phyloP scores from a whole-genome alignment of 1,284 basidiomycete genomes.

The Limonomyces culmigenus region DNA sequence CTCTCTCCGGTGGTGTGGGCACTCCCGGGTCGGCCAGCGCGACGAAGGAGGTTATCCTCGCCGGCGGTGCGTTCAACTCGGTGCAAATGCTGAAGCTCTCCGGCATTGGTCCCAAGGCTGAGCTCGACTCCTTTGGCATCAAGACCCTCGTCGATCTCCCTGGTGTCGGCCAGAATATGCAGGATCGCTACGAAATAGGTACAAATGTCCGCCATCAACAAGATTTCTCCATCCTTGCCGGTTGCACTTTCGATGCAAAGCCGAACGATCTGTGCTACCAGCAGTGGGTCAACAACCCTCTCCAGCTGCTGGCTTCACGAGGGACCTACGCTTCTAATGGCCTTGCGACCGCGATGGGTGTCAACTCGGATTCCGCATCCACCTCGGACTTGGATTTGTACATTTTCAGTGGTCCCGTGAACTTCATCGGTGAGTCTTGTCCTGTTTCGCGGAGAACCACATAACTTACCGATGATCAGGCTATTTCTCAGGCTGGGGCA shows the following conservation, averaged over 20 bases:
- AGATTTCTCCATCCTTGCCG: slow-evolving; percentile 4
- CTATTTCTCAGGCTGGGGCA: no score
- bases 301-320: no score
- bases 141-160: slow-evolving; percentile 31
- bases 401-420: no score
- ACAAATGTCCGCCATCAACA: slow-evolving; percentile 13
- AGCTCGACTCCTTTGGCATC: slow-evolving; percentile 35
- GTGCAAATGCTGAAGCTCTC: slow-evolving; percentile 54
- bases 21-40: slow-evolving; percentile 26
- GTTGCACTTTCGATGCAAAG: slow-evolving; percentile 1
- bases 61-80: slow-evolving; percentile 46
- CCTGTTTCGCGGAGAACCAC: no score
- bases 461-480: no score
- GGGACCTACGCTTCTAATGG: no score
- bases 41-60: slow-evolving; percentile 41
- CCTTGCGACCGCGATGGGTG: no score
- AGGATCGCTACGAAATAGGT: slow-evolving; percentile 67
- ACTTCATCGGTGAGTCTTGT: no score
- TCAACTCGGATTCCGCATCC: no score
- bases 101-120: slow-evolving; percentile 50
- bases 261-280: no score
- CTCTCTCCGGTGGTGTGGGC: slow-evolving; percentile 11
- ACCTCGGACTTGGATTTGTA: no score
- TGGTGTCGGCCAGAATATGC: slow-evolving; percentile 62
- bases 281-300: no score